Conservation (phyloP, 2,329 filamentous ascomycete genomes). For the Gnomoniopsis sp. region DNA sequence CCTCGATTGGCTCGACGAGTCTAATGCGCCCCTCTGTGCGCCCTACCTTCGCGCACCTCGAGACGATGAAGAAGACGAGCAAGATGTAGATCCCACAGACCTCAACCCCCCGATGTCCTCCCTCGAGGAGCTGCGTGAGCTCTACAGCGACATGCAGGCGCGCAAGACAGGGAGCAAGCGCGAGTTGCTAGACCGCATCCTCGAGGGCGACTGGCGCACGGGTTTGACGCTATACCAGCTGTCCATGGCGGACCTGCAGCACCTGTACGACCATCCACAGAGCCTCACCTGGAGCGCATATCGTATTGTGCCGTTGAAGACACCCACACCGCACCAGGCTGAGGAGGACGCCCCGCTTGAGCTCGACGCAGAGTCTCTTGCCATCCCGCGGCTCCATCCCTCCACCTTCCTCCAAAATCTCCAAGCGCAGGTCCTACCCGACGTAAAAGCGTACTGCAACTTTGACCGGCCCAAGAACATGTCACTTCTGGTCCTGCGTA, state of each 20-base stretch:
- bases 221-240: slow-evolving; percentile 64
- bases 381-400: slow-evolving; percentile 71
- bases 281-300: slow-evolving; percentile 64
- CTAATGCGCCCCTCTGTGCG: slow-evolving; percentile 55
- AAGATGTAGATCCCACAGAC: slow-evolving; percentile 59
- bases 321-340: slow-evolving; percentile 24
- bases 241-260: slow-evolving; percentile 65
- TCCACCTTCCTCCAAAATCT: slow-evolving; percentile 76
- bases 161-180: slow-evolving; percentile 59
- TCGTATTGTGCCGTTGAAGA: slow-evolving; percentile 51
- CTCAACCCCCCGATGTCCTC: slow-evolving; percentile 67
- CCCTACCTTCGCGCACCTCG: slow-evolving; percentile 50
- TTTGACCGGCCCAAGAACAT: slow-evolving; percentile 67
- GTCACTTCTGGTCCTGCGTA: slow-evolving; percentile 71
- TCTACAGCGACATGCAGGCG: slow-evolving; percentile 59
- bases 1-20: slow-evolving; percentile 72
- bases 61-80: slow-evolving; percentile 42
- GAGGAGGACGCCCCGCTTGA: slow-evolving; percentile 39
- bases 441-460: slow-evolving; percentile 82
- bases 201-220: slow-evolving; percentile 66
- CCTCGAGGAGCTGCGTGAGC: slow-evolving; percentile 61
- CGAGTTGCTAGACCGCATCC: slow-evolving; percentile 60
- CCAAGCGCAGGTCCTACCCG: slow-evolving; percentile 68
- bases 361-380: slow-evolving; percentile 43
- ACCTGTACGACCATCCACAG: slow-evolving; percentile 62